Evolutionary conservation across 208 protist species (phyloP), one percentile per base, ranked within the genome.

Genomic region (Crithidia sp.): DNA sequence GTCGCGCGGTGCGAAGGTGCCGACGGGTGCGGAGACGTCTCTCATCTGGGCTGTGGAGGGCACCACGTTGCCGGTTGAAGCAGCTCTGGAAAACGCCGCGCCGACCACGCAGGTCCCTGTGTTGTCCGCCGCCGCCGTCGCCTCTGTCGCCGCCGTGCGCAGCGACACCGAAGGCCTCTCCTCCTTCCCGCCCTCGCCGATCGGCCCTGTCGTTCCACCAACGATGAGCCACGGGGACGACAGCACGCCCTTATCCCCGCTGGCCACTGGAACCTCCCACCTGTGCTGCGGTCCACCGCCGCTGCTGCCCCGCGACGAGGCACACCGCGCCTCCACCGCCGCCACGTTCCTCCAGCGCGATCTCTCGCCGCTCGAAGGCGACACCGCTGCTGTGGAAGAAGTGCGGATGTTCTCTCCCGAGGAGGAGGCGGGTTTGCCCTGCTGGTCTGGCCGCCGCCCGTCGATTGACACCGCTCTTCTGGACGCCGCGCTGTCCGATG

Each of bases 261-360:
- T 70, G 17, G 65, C 65, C 41, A 40, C 19, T 41, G 53, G 54
- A 4, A 52, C 65, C 14, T 70, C 65, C 4, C 54, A 61, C 14
- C 5, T 70, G 49, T 70, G 65, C 43, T 70, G 65, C 14, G 65
- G 65, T n/a, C 65, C 65, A 43, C 65, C 65, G 6, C 53, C 53
- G 5, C 65, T 50, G 41, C 36, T 61, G 52, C 54, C 53, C 7
- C 59, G 53, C 41, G 53, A 9, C 4, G 65, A 70, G 12, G 43
- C 54, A 4, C 36, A 37, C 7, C 65, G 53, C 41, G 50, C 53
- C 1, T 57, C 53, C n/a, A 57, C 63, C 3, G 65, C 41, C 2
- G 65, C 52, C 2, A 61, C 17, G 12, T 70, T 70, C 41, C 41
- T 70, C 10, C 50, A 61, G 19, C 28, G 52, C 43, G 54, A 70